A percentile compares a stretch with the other conserved stretches of the same genome.
phyloP scores from a whole-genome alignment of 768 basidiomycete species.

The Rickenella mellea region DNA sequence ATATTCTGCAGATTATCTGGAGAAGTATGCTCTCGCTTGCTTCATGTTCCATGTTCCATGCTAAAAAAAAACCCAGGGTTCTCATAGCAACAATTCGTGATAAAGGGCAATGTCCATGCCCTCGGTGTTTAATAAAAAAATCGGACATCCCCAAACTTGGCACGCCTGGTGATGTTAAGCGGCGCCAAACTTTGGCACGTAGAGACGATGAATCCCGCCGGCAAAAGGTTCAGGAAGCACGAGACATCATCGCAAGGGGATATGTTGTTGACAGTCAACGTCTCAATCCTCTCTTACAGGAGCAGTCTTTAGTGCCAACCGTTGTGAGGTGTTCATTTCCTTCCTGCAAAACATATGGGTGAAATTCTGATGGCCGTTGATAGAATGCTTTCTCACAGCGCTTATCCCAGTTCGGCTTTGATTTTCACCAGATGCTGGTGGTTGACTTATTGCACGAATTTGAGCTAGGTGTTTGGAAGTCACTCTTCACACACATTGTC shows the following conservation, averaged over 20 bases:
- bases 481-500: slow-evolving; percentile 26
- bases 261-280: slow-evolving; percentile 11
- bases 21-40: too few species aligned
- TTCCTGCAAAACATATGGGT: too few species aligned
- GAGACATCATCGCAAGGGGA: slow-evolving; percentile 17
- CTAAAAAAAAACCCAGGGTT: slow-evolving; percentile 2
- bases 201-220: neutral
- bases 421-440: slow-evolving; percentile 19
- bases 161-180: slow-evolving; percentile 1
- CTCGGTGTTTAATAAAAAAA: slow-evolving; percentile 12
- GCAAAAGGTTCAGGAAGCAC: slow-evolving; percentile 8
- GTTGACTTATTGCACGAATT: slow-evolving; percentile 29
- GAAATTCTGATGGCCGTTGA: slow-evolving; percentile 5
- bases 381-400: slow-evolving; percentile 24
- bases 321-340: slow-evolving; percentile 16
- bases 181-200: neutral
- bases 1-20: slow-evolving; percentile 20
- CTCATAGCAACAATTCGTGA: slow-evolving; percentile 11
- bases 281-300: slow-evolving; percentile 15
- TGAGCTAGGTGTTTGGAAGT: slow-evolving; percentile 31
- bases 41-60: too few species aligned
- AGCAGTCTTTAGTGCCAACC: slow-evolving; percentile 19
- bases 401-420: slow-evolving; percentile 12
- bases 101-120: slow-evolving; percentile 9
- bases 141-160: slow-evolving; percentile 6